Evolutionary conservation across 1,284 basidiomycete genomes (phyloP).

Genomic region (Cutaneotrichosporon cavernicola): DNA sequence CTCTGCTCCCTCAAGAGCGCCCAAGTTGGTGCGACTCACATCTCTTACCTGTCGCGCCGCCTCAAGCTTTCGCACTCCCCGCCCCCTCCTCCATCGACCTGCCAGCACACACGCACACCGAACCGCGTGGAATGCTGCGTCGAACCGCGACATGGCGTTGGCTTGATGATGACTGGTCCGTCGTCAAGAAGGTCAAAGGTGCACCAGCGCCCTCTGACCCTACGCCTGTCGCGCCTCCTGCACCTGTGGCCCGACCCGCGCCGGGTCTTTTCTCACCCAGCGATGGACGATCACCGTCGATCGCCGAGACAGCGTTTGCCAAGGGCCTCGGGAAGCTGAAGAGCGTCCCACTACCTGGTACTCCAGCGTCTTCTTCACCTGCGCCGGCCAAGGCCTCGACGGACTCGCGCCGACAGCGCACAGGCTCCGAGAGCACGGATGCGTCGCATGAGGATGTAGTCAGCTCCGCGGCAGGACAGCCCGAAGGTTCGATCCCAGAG

Average conservation of each 20-base stretch:
- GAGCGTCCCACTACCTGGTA: conserved; percentile 23
- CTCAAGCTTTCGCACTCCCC: conserved; percentile 52
- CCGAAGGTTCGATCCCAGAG: conserved; percentile 21
- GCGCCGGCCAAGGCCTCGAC: not conserved
- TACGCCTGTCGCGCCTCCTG: not conserved
- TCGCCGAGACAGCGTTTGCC: conserved; percentile 54
- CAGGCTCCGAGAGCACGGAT: conserved; percentile 21
- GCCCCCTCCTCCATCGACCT: conserved; percentile 55
- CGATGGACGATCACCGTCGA: conserved; percentile 34
- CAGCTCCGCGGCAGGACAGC: not conserved
- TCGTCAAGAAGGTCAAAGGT: conserved; percentile 42
- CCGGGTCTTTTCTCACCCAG: conserved; percentile 22
- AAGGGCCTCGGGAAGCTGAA: conserved; percentile 53
- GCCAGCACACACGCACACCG: conserved; percentile 41
- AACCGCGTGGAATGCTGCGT: conserved; percentile 56
- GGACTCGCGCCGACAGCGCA: conserved; percentile 15
- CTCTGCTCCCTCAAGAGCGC: conserved; percentile 82
- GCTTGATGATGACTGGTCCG: conserved; percentile 83
- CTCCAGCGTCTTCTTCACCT: conserved; percentile 16
- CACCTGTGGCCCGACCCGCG: conserved; percentile 17
- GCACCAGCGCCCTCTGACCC: not conserved
- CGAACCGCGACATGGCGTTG: conserved; percentile 77
- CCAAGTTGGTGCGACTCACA: conserved; percentile 70
- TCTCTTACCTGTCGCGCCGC: conserved; percentile 59
- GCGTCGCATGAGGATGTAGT: conserved; percentile 22